Base-by-base conservation (phyloP, 306 rosid species). In the Herpetospermum pedunculosum region DNA sequence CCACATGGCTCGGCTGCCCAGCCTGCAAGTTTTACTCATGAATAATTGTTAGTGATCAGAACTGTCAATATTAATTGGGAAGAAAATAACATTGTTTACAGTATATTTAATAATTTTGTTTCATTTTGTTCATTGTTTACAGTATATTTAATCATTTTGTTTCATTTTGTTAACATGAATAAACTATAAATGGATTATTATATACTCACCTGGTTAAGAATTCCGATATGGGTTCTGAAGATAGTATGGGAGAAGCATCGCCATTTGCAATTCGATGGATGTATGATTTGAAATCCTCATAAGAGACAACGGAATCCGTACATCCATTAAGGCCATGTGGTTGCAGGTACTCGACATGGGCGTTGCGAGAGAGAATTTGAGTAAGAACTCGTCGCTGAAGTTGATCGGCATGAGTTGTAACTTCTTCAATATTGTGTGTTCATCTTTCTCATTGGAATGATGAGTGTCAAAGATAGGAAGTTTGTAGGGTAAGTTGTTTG, bases 231-330 rank as follows among this genome's bases (percentile, higher is more conserved):
- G 90, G 93, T 47, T 82, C 21, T 23, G 90, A 86, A 18, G 88
- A 88, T 16, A 88, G 77, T 43, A 88, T 88, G 4, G 79, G 82
- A 25, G 90, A 82, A 26, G 76, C 63, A 74, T 86, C 93, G 19
- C 93, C 93, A 73, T 75, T 71, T 28, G 87, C 87, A 28, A 86
- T 84, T 58, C 93, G 93, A 77, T 88, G 84, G 19, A 88, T 79
- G 74, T 88, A 76, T 12, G 88, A 78, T 76, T 84, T 81, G 11
- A 88, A 23, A 68, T 86, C 87, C 28, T 88, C 88, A n/a, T 86
- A 88, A 12, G 78, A 75, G 18, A 88, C 87, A 16, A 84, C 78
- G 46, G 93, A 90, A 44, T 86, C 85, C 0, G 68, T 76, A 47
- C 12, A 38, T 1, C 85, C 87, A 28, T 79, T 34, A 7, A 85